Evolutionary conservation across 768 basidiomycete species (phyloP).

Genomic region (Naganishia friedmannii): DNA sequence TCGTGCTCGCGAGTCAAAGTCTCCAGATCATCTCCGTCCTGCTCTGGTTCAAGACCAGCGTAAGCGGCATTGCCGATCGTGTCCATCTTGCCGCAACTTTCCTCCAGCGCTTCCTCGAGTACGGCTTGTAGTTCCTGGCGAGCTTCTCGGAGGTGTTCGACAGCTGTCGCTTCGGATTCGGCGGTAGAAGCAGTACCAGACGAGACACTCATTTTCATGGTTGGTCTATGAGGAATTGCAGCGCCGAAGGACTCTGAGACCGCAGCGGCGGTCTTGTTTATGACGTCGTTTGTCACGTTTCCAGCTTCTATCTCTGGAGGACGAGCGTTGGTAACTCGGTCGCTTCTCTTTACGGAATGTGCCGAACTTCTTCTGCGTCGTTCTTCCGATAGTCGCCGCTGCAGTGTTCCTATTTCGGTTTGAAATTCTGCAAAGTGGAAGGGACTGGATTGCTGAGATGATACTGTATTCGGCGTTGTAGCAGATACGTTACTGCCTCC

Average conservation of each 20-base stretch:
- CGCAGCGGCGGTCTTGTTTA: not conserved
- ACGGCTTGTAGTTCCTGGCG: constrained; percentile 21
- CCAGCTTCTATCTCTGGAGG: not conserved
- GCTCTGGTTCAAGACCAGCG: not conserved
- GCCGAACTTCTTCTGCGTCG: constrained; percentile 14
- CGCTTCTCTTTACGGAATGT: not conserved
- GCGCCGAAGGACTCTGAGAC: not conserved
- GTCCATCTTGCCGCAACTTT: not conserved
- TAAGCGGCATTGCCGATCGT: not conserved
- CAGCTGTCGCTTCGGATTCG: not conserved
- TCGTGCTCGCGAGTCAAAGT: not conserved
- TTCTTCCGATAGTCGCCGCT: constrained; percentile 2
- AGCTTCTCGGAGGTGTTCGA: constrained; percentile 9
- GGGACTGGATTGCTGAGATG: constrained; percentile 9
- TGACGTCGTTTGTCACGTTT: not conserved
- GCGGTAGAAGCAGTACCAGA: not conserved
- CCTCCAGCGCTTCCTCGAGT: constrained; percentile 15
- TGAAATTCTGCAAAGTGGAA: constrained; percentile 18
- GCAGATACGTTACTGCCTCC: constrained; percentile 1
- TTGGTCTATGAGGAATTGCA: not conserved
- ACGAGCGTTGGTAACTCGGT: not conserved
- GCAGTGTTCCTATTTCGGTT: constrained; percentile 9
- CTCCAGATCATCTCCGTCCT: not conserved
- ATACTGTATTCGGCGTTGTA: constrained; percentile 1
- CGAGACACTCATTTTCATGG: not conserved